These are phyloP conservation scores for Ganoderma resinaceum DNA, from an alignment of 1,284 basidiomycete genomes.

Conservation along the genomic window DNA sequence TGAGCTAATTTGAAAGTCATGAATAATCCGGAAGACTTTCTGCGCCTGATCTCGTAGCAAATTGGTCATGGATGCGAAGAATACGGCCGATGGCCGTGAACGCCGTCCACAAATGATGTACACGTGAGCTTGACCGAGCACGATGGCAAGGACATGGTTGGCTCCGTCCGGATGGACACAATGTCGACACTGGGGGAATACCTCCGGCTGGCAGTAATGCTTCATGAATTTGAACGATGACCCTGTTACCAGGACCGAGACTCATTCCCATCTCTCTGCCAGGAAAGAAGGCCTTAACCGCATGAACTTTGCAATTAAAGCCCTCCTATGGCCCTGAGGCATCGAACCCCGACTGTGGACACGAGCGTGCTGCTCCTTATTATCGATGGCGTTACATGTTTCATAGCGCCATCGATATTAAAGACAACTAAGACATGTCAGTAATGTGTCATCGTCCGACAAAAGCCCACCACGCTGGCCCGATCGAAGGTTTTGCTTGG, in stretches of 20 bases:
- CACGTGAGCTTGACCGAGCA: not conserved
- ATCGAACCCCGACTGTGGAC: not conserved
- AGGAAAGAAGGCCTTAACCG: not conserved
- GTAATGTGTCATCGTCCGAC: not conserved
- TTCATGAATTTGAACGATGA: not conserved
- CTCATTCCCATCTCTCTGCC: not conserved
- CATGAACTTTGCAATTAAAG: not conserved
- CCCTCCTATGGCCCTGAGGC: not conserved
- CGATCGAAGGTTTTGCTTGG: not conserved
- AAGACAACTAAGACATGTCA: not conserved
- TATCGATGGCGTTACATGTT: not conserved
- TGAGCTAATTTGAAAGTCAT: not conserved
- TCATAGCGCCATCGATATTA: not conserved
- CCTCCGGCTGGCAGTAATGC: not conserved
- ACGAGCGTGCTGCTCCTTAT: not conserved
- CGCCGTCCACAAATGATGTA: not conserved
- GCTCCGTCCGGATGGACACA: too few species aligned
- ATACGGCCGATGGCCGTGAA: not conserved
- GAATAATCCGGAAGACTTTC: not conserved
- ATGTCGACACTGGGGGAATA: not conserved
- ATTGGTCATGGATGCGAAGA: not conserved
- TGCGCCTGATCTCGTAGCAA: not conserved
- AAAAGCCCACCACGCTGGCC: not conserved
- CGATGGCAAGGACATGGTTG: too few species aligned
- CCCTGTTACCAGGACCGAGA: not conserved